Percentiles rank a stretch among this genome's conserved stretches.
phyloP scores from a whole-genome alignment of 768 basidiomycete species.

The Termitomyces sp. region DNA sequence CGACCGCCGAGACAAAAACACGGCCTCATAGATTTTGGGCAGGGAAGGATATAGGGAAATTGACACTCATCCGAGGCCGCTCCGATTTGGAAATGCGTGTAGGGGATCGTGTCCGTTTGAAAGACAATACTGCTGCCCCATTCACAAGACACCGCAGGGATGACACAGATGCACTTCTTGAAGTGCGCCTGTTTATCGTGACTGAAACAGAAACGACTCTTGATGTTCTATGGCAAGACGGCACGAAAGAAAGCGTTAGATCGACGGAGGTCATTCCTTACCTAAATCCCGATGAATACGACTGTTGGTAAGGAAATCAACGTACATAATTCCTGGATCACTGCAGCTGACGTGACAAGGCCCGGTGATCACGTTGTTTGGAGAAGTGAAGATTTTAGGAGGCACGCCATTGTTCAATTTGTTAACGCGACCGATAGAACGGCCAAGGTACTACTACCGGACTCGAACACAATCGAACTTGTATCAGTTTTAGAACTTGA shows the following conservation, averaged over 20 bases:
- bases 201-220: conserved; percentile 65
- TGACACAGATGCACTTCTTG: conserved; percentile 35
- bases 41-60: conserved; percentile 53
- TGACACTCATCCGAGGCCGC: conserved; percentile 57
- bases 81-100: conserved; percentile 63
- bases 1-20: conserved; percentile 45
- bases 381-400: conserved; percentile 65
- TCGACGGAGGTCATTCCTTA: conserved; percentile 74
- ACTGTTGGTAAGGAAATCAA: conserved; percentile 61
- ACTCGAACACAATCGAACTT: conserved; percentile 49
- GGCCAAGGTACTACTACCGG: conserved; percentile 55
- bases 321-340: background rate
- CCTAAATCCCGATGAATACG: conserved; percentile 85
- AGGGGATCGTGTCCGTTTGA: conserved; percentile 65
- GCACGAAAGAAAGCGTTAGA: conserved; percentile 52
- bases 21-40: conserved; percentile 78
- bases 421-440: conserved; percentile 71
- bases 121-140: conserved; percentile 40
- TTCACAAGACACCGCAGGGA: conserved; percentile 57
- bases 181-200: conserved; percentile 56
- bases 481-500: conserved; percentile 87
- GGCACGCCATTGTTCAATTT: conserved; percentile 70
- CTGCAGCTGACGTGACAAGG: conserved; percentile 35
- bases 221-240: conserved; percentile 86
- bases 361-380: conserved; percentile 89